Evolutionary conservation across 768 basidiomycete species (phyloP).

Genomic region (Amanita fuliginea): DNA sequence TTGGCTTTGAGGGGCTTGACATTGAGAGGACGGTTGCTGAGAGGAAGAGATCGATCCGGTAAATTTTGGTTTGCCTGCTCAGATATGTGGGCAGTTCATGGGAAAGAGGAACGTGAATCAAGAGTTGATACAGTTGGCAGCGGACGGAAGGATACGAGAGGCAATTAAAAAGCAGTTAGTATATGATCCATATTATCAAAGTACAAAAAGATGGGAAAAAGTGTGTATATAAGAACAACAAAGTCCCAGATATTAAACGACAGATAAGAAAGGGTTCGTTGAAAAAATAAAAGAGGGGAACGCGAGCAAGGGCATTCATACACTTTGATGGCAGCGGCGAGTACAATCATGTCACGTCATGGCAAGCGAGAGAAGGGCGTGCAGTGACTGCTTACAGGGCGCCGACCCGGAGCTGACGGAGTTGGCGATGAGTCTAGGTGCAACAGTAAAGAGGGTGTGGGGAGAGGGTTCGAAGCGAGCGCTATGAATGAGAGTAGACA

Average conservation of each 20-base stretch:
- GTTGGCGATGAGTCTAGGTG: neutral
- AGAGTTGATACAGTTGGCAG: neutral
- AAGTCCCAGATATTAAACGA: neutral
- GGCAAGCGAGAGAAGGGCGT: neutral
- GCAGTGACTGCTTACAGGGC: neutral
- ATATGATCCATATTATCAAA: neutral
- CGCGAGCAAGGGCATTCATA: neutral
- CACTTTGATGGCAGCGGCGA: neutral
- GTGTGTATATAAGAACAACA: neutral
- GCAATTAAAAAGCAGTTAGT: neutral
- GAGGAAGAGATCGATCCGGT: too few species aligned
- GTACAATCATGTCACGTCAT: neutral
- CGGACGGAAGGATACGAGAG: neutral
- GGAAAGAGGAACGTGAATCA: neutral
- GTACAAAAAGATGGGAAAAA: slow-evolving; percentile 1
- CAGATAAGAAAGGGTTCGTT: slow-evolving; percentile 1
- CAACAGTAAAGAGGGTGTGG: neutral
- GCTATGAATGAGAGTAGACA: neutral
- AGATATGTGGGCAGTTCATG: neutral
- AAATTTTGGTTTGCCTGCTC: neutral
- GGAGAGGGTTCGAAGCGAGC: too few species aligned
- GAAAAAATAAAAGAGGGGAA: slow-evolving; percentile 1
- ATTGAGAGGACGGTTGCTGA: too few species aligned
- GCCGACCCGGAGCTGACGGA: neutral
- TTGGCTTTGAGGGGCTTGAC: neutral